Evolutionary conservation across 805 yeast genomes (phyloP).

Genomic region (Cyberlindnera petersonii): DNA sequence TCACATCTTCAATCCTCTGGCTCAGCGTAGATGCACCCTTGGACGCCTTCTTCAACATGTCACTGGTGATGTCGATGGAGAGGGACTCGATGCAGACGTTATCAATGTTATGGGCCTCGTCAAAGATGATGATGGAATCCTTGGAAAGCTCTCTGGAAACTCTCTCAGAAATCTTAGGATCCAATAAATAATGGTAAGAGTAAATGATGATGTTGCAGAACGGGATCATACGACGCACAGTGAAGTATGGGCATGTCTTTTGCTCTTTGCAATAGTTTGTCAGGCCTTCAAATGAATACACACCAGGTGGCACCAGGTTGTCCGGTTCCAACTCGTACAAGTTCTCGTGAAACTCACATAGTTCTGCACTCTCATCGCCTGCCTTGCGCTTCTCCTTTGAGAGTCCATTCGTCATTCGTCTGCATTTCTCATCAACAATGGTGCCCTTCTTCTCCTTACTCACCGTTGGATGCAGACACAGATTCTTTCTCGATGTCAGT

Average conservation of each 20-base stretch:
- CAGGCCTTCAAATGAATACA: constrained; percentile 86
- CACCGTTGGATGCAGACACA: constrained; percentile 87
- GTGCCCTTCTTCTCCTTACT: constrained; percentile 86
- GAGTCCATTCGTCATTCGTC: constrained; percentile 91
- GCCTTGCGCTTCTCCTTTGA: constrained; percentile 62
- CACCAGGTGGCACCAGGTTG: constrained; percentile 86
- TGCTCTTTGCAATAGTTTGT: constrained; percentile 70
- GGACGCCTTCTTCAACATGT: constrained; percentile 78
- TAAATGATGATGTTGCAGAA: constrained; percentile 91
- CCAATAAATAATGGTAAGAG: constrained; percentile 92
- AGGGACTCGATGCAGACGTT: constrained; percentile 97
- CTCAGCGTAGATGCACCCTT: constrained; percentile 78
- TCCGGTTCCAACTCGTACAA: constrained; percentile 83
- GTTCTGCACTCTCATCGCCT: constrained; percentile 43
- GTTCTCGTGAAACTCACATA: constrained; percentile 91
- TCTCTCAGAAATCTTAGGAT: constrained; percentile 95
- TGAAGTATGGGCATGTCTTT: constrained; percentile 92
- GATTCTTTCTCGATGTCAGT: constrained; percentile 86
- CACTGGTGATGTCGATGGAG: constrained; percentile 89
- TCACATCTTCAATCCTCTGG: constrained; percentile 81
- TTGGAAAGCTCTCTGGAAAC: constrained; percentile 89
- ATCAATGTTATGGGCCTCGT: constrained; percentile 98
- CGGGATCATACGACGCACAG: constrained; percentile 96
- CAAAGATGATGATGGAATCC: constrained; percentile 91
- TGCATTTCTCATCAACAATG: constrained; percentile 93